Evolutionary conservation across 495 filamentous ascomycete species (phyloP).

Genomic region (Amorphotheca resinae): DNA sequence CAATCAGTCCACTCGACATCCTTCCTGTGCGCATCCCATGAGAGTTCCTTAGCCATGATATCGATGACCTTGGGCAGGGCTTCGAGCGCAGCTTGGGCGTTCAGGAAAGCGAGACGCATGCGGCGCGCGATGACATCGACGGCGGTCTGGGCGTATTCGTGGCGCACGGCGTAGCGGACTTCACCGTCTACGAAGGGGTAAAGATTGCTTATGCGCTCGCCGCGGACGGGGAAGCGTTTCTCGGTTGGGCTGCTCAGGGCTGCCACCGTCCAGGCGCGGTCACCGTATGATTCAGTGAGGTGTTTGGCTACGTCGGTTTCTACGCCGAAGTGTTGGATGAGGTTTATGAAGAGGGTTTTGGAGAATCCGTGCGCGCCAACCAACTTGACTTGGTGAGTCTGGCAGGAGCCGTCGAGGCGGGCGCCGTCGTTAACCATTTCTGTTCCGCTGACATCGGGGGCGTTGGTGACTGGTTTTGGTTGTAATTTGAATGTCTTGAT

Average conservation of each 20-base stretch:
- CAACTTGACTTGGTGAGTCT: slow-evolving; percentile 82
- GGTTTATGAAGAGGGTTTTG: slow-evolving; percentile 94
- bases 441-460: slow-evolving; percentile 67
- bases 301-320: slow-evolving; percentile 94
- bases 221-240: slow-evolving; percentile 76
- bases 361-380: slow-evolving; percentile 90
- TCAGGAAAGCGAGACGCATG: slow-evolving; percentile 84
- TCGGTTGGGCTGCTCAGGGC: slow-evolving; percentile 71
- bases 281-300: slow-evolving; percentile 79
- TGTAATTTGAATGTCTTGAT: slow-evolving; percentile 64
- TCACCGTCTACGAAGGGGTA: slow-evolving; percentile 98
- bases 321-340: slow-evolving; percentile 93
- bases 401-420: slow-evolving; percentile 69
- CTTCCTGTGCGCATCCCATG: slow-evolving; percentile 64
- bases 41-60: slow-evolving; percentile 79
- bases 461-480: slow-evolving; percentile 41
- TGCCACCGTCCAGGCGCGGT: slow-evolving; percentile 92
- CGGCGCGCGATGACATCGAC: slow-evolving; percentile 82
- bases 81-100: slow-evolving; percentile 90
- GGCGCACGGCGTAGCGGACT: slow-evolving; percentile 74
- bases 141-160: slow-evolving; percentile 92
- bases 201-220: slow-evolving; percentile 63
- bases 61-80: slow-evolving; percentile 82
- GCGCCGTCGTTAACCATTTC: slow-evolving; percentile 63
- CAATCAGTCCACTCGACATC: slow-evolving; percentile 73